Conservation (phyloP, 257 asterid genomes). For the Lycium ferocissimum region DNA sequence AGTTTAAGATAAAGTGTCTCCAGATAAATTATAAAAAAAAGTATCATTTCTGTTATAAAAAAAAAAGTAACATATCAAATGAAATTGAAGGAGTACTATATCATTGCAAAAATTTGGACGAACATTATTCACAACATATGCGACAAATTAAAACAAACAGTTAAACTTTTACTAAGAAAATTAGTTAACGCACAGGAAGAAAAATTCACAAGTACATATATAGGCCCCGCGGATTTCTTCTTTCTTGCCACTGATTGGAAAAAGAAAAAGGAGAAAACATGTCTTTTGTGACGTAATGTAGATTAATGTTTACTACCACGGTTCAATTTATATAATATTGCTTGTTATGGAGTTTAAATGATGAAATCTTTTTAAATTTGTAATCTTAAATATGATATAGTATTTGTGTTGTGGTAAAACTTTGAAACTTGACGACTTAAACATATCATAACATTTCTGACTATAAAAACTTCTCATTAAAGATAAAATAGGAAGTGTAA, state of each 20-base stretch:
- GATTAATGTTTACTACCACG: background rate
- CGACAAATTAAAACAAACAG: background rate
- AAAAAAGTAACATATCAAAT: background rate
- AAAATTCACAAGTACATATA: background rate
- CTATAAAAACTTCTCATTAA: background rate
- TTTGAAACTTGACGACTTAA: background rate
- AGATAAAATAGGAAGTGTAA: background rate
- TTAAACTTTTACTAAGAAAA: background rate
- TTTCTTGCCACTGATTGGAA: background rate
- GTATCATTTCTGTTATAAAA: no score
- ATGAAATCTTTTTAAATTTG: background rate
- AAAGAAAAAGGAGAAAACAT: background rate
- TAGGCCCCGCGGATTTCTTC: background rate
- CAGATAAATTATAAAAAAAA: background rate
- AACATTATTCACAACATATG: background rate
- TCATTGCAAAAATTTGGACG: background rate
- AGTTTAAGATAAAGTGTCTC: background rate
- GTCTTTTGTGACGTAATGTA: background rate
- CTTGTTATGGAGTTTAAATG: no score
- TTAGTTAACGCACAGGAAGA: background rate
- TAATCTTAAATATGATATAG: background rate
- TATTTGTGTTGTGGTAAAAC: background rate
- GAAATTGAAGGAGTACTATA: background rate
- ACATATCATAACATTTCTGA: background rate
- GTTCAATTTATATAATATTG: background rate